phyloP scores from a whole-genome alignment of 164 flowering plant genomes.

The Aristolochia contorta region DNA sequence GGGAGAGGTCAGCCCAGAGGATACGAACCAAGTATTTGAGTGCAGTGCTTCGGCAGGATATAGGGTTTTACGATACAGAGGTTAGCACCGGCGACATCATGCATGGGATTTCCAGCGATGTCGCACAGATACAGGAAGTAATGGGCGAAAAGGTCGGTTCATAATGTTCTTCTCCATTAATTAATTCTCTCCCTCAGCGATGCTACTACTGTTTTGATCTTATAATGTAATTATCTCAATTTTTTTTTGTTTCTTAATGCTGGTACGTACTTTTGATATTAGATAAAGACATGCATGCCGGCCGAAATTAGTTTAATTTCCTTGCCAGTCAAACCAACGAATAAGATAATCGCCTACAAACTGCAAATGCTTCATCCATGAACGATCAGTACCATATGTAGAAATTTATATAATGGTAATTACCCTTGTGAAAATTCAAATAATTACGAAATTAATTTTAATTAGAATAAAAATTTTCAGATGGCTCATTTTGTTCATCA shows the following conservation, averaged over 20 bases:
- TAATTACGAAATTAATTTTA: no score
- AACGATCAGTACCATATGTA: no score
- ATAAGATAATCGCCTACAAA: background rate
- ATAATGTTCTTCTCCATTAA: background rate
- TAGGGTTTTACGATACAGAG: conserved; percentile 56
- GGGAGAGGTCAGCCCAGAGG: conserved; percentile 60
- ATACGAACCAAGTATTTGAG: conserved; percentile 50
- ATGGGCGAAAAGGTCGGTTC: conserved; percentile 66
- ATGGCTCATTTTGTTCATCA: conserved; percentile 73
- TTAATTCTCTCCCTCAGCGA: no score
- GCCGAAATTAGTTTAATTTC: no score
- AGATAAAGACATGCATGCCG: no score
- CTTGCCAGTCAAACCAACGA: background rate
- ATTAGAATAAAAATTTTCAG: conserved; percentile 21
- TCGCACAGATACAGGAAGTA: conserved; percentile 75
- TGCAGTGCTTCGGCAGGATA: conserved; percentile 63
- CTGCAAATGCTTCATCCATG: no score
- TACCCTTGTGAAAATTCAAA: background rate
- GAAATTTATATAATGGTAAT: no score
- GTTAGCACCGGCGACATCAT: conserved; percentile 59
- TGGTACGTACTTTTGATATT: no score
- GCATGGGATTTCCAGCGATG: conserved; percentile 75
- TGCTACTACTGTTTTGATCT: no score
- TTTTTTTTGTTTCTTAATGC: no score
- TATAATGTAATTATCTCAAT: no score